Conservation (phyloP, 768 basidiomycete species). For the Rubroboletus pulcherrimus region DNA sequence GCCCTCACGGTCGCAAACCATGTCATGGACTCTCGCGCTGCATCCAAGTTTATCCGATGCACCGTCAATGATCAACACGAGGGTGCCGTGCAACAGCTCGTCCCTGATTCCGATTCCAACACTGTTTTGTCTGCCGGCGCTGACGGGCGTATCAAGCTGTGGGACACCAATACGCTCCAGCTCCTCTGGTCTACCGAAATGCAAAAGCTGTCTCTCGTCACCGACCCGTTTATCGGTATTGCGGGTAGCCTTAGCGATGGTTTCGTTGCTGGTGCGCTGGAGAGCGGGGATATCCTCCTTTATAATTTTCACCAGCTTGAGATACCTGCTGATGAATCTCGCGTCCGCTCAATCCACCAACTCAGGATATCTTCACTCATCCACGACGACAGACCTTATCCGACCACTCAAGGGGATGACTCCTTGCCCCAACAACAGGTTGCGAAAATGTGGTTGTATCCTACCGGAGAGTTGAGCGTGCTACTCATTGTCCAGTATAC, state of each 20-base stretch:
- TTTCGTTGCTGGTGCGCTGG: conserved; percentile 46
- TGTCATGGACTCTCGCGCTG: conserved; percentile 54
- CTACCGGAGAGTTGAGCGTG: conserved; percentile 1
- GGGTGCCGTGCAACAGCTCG: conserved; percentile 52
- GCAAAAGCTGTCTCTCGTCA: conserved; percentile 31
- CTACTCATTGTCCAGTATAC: conserved; percentile 49
- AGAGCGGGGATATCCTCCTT: conserved; percentile 55
- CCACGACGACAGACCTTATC: conserved; percentile 8
- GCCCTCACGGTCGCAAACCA: conserved; percentile 53
- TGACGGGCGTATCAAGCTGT: conserved; percentile 71
- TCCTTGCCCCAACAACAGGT: conserved; percentile 5
- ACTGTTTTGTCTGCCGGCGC: conserved; percentile 50
- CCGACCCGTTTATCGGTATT: conserved; percentile 52
- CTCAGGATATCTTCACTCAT: conserved; percentile 38
- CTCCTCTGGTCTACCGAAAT: conserved; percentile 63
- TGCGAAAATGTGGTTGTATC: conserved; percentile 16
- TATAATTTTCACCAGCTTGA: conserved; percentile 45
- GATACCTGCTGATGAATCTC: conserved; percentile 5
- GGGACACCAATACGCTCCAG: conserved; percentile 54
- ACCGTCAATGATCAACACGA: conserved; percentile 56
- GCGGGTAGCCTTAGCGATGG: conserved; percentile 41
- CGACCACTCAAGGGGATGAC: neutral
- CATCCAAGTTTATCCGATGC: conserved; percentile 47
- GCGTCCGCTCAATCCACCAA: conserved; percentile 22
- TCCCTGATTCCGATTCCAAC: conserved; percentile 42